Evolutionary conservation across 192 early-diverging fungal species (phyloP).

Genomic region (Umbelopsis isabellina): DNA sequence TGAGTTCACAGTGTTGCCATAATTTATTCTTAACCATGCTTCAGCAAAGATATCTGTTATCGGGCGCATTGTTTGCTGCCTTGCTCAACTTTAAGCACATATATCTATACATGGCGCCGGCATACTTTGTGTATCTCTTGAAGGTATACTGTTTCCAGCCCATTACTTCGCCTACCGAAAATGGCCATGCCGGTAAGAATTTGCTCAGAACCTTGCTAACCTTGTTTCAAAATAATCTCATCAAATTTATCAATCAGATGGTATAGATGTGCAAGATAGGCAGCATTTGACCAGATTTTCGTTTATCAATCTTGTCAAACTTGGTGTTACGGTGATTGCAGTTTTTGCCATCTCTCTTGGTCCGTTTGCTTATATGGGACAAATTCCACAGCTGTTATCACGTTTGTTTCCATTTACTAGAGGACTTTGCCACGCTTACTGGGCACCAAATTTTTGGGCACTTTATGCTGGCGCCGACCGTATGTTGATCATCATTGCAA

Average conservation of each 20-base stretch:
- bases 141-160: conserved; percentile 72
- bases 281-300: conserved; percentile 29
- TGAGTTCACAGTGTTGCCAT: too few species aligned
- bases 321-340: conserved; percentile 65
- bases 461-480: conserved; percentile 86
- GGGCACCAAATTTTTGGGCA: conserved; percentile 98
- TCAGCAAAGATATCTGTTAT: conserved; percentile 63
- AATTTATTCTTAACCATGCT: neutral
- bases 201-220: neutral
- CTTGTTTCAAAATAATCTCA: neutral
- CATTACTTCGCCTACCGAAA: conserved; percentile 3
- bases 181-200: conserved; percentile 3
- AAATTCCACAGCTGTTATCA: conserved; percentile 75
- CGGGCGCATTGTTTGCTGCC: conserved; percentile 81
- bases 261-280: neutral
- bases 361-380: conserved; percentile 73
- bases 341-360: conserved; percentile 84
- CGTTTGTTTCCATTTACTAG: conserved; percentile 96
- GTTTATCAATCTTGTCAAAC: conserved; percentile 49
- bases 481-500: conserved; percentile 56
- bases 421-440: conserved; percentile 95
- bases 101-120: conserved; percentile 87
- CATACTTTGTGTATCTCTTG: conserved; percentile 91
- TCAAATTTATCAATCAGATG: neutral
- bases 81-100: conserved; percentile 98